Percentiles rank a stretch among this genome's conserved stretches.
These are phyloP conservation scores for Leptomonas seymouri DNA, from an alignment of 208 protist genomes.

Conservation along the genomic window DNA sequence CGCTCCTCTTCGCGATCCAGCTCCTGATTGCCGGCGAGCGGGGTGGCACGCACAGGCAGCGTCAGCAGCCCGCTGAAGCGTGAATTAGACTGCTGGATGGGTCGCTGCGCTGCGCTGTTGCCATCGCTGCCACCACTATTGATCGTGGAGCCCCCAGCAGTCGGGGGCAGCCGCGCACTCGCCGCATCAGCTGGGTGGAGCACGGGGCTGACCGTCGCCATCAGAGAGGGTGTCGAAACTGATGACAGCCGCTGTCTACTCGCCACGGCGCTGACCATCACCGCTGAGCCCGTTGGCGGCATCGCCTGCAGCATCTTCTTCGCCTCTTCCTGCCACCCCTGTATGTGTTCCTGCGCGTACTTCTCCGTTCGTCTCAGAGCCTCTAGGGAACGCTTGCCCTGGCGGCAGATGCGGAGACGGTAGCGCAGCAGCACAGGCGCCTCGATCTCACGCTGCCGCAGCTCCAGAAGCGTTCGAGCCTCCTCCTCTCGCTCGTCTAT, in stretches of 20 bases:
- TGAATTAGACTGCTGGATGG: background rate
- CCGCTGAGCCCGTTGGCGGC: constrained; percentile 7
- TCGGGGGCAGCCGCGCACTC: background rate
- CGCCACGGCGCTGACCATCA: constrained; percentile 10
- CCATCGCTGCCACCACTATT: background rate
- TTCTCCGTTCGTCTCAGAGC: constrained; percentile 30
- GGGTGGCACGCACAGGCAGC: constrained; percentile 10
- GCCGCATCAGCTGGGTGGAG: constrained; percentile 14
- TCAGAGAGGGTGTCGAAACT: constrained; percentile 20
- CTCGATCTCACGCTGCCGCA: constrained; percentile 37
- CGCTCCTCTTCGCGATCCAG: constrained; percentile 20
- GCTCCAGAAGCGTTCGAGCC: constrained; percentile 20
- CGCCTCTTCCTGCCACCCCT: constrained; percentile 28
- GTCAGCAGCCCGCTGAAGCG: constrained; percentile 12
- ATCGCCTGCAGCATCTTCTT: constrained; percentile 34
- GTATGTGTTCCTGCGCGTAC: constrained; percentile 27
- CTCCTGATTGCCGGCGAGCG: constrained; percentile 17
- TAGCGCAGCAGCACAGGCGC: constrained; percentile 40
- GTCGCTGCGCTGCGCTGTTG: constrained; percentile 3
- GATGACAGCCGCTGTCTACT: constrained; percentile 21
- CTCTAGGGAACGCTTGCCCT: constrained; percentile 30
- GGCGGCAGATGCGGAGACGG: constrained; percentile 31
- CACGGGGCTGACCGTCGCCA: constrained; percentile 19
- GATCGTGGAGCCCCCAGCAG: background rate
- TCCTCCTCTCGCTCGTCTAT: constrained; percentile 9